Conservation (phyloP, 2,329 filamentous ascomycete species). For the Fusarium coicis region DNA sequence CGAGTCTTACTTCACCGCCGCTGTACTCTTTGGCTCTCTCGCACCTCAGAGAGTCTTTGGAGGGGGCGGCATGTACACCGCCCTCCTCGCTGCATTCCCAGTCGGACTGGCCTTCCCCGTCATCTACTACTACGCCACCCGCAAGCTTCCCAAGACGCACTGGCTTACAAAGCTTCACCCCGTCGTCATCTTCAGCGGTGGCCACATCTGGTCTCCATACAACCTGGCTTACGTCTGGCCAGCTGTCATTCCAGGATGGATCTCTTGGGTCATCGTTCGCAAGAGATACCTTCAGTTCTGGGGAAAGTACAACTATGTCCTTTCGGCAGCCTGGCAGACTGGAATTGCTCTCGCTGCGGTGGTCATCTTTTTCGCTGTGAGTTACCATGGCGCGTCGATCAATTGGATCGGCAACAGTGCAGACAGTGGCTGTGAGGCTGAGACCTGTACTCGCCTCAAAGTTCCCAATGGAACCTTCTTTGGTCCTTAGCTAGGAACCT, state of each 20-base stretch:
- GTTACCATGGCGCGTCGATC: constrained; percentile 51
- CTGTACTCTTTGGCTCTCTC: constrained; percentile 55
- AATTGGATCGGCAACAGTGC: constrained; percentile 59
- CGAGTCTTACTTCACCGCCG: constrained; percentile 54
- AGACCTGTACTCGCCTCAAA: constrained; percentile 35
- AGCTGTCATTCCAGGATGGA: constrained; percentile 57
- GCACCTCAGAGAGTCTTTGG: constrained; percentile 53
- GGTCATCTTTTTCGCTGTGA: constrained; percentile 62
- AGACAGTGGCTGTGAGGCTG: constrained; percentile 43
- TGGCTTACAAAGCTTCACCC: constrained; percentile 56
- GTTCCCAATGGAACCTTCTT: constrained; percentile 46
- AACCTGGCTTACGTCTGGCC: constrained; percentile 60
- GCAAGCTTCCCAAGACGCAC: constrained; percentile 47
- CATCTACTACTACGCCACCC: constrained; percentile 51
- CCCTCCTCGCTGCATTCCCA: constrained; percentile 54
- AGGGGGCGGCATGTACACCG: constrained; percentile 49
- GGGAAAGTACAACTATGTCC: constrained; percentile 62
- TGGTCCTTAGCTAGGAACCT: constrained; percentile 39
- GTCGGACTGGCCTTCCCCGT: constrained; percentile 52
- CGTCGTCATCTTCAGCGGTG: constrained; percentile 56
- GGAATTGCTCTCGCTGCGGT: constrained; percentile 59
- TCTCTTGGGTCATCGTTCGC: constrained; percentile 60
- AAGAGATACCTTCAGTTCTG: constrained; percentile 58
- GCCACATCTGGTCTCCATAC: constrained; percentile 56
- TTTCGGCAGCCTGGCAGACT: constrained; percentile 58